These are phyloP conservation scores for Lactarius trivialis DNA, from an alignment of 768 basidiomycete genomes.

Conservation along the genomic window DNA sequence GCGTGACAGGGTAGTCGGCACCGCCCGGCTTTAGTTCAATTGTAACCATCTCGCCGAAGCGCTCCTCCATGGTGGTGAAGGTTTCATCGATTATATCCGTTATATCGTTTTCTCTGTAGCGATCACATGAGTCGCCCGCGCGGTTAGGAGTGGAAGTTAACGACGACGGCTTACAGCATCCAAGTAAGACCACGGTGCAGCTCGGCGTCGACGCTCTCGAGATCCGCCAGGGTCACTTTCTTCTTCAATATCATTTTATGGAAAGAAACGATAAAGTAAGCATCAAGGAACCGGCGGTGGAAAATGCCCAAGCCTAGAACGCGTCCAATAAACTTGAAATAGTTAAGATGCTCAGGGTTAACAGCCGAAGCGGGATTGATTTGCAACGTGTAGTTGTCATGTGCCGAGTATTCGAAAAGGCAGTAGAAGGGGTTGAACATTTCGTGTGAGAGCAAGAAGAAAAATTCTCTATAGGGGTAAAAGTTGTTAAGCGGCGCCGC, in stretches of 20 bases:
- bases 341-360: slow-evolving; percentile 98
- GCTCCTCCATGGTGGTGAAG: slow-evolving; percentile 94
- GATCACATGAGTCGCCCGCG: slow-evolving; percentile 21
- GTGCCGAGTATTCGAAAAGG: slow-evolving; percentile 98
- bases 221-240: slow-evolving; percentile 87
- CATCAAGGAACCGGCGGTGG: slow-evolving; percentile 97
- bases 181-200: slow-evolving; percentile 92
- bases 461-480: slow-evolving; percentile 75
- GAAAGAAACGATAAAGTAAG: slow-evolving; percentile 98
- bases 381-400: slow-evolving; percentile 99
- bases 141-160: slow-evolving; percentile 2
- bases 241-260: slow-evolving; percentile 99
- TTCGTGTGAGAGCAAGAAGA: slow-evolving; percentile 98
- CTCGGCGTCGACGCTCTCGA: slow-evolving; percentile 96
- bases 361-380: slow-evolving; percentile 98
- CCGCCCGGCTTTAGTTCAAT: slow-evolving; percentile 92
- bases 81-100: slow-evolving; percentile 98
- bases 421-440: slow-evolving; percentile 99
- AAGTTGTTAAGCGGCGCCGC: slow-evolving; percentile 6
- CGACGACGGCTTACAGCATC: slow-evolving; percentile 76
- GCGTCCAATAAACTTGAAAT: slow-evolving; percentile 99
- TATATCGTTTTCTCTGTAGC: slow-evolving; percentile 86
- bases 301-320: slow-evolving; percentile 95
- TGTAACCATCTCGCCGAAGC: slow-evolving; percentile 97
- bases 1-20: slow-evolving; percentile 76